Evolutionary conservation across 2,329 filamentous ascomycete species (phyloP), one percentile per base, ranked within the genome.

Genomic region (Aspergillus terreus): DNA sequence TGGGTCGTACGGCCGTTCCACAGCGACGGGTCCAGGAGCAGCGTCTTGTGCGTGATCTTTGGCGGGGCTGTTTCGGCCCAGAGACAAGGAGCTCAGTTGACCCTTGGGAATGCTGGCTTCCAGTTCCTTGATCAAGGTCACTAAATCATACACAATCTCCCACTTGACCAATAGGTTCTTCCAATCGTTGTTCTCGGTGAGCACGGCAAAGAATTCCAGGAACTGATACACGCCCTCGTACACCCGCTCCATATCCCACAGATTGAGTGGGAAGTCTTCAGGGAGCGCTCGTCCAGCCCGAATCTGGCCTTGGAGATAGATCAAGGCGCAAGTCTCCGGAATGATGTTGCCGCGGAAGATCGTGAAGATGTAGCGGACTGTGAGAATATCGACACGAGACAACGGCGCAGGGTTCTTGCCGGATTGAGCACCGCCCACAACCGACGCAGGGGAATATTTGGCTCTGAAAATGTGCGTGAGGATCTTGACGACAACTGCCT

Each of bases 191-290:
- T 92, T 87, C 64, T 96, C 92, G 0, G 90, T 91, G 25, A 96
- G 82, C 0, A 94, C 92, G 14, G 88, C 90, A 49, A 96, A 87
- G 67, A 97, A 95, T 62, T 96, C 92, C 1, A 97, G 82, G 65
- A 95, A 96, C 69, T 96, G 92, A 47, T 92, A 90, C 1, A 97
- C 83, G 0, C 92, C 92, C 64, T 97, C 92, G 68, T 95, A 96
- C 52, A 95, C 92, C 12, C 92, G 84, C 68, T 97, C 92, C 87
- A 97, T 95, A 63, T 97, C 92, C 92, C 92, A 97, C 44, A 91
- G 82, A 63, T 97, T 95, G 1, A 96, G 85, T 0, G 92, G 92
- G 63, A 96, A 97, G 63, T 96, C 92, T 55, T 89, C 84, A 0
- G 90, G 85, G 54, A 92, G 82, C 14, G 86, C 84, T 51, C 85